These are phyloP conservation scores for Wickerhamiella dianesei DNA, from an alignment of 805 yeast species.

Conservation along the genomic window DNA sequence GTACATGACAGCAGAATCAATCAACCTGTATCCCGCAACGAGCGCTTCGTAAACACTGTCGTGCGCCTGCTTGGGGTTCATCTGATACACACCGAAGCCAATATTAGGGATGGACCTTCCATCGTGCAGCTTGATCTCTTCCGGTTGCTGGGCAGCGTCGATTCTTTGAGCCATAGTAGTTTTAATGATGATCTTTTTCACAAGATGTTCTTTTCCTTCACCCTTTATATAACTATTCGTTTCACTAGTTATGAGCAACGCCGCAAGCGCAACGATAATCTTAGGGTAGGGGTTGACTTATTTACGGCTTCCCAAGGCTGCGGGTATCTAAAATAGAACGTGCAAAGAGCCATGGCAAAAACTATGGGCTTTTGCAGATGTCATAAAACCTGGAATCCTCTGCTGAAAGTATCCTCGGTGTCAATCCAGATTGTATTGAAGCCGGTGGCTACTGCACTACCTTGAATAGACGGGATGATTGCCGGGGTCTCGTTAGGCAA, in stretches of 20 bases:
- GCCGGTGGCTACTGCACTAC: background rate
- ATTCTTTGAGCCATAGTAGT: background rate
- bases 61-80: background rate
- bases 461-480: background rate
- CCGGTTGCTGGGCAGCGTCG: background rate
- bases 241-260: background rate
- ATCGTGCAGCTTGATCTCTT: background rate
- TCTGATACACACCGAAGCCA: background rate
- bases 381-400: background rate
- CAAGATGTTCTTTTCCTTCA: too few relatives aligned
- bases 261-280: background rate
- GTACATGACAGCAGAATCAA: conserved; percentile 64
- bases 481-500: background rate
- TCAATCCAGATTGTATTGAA: conserved; percentile 1
- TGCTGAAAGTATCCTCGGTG: background rate
- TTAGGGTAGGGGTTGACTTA: background rate
- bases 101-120: conserved; percentile 39
- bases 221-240: background rate
- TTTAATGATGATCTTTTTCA: background rate
- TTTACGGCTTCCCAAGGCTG: too few relatives aligned
- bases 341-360: too few relatives aligned
- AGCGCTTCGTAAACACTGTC: background rate
- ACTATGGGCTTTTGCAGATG: too few relatives aligned
- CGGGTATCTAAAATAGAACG: too few relatives aligned
- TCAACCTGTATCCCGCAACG: conserved; percentile 29